Evolutionary conservation across 1,139 yeast species (phyloP).

Genomic region (Diutina pseudorugosa): DNA sequence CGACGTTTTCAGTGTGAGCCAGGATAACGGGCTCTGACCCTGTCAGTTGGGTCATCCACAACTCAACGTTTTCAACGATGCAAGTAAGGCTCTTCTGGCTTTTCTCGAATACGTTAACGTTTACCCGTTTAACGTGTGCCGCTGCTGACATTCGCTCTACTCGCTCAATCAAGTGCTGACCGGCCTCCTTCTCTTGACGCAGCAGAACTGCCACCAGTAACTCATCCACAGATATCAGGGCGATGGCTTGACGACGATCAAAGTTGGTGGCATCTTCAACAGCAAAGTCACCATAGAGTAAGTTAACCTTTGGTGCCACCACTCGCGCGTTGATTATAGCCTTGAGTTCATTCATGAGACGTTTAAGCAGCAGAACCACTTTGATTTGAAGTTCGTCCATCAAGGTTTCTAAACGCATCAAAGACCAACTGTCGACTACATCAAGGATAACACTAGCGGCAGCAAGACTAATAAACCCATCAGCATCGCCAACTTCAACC

Average conservation of each 20-base stretch:
- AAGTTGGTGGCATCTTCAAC: not conserved
- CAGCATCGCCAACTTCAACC: constrained; percentile 36
- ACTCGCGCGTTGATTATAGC: not conserved
- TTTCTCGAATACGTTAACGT: not conserved
- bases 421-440: constrained; percentile 17
- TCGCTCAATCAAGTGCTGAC: not conserved
- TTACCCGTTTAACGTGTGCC: not conserved
- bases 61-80: constrained; percentile 18
- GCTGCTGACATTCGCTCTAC: not conserved
- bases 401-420: constrained; percentile 25
- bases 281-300: not conserved
- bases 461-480: constrained; percentile 20
- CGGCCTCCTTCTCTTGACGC: not conserved
- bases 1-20: not conserved
- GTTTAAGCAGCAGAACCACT: constrained; percentile 34
- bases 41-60: constrained; percentile 28
- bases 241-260: not conserved
- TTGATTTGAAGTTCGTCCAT: constrained; percentile 57
- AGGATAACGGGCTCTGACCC: constrained; percentile 15
- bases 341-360: constrained; percentile 9
- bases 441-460: constrained; percentile 18
- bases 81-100: not conserved
- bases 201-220: not conserved
- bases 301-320: not conserved
- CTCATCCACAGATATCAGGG: not conserved